Conservation (phyloP, 225 moss, liverwort and hornwort genomes). For the Bryum argenteum region DNA sequence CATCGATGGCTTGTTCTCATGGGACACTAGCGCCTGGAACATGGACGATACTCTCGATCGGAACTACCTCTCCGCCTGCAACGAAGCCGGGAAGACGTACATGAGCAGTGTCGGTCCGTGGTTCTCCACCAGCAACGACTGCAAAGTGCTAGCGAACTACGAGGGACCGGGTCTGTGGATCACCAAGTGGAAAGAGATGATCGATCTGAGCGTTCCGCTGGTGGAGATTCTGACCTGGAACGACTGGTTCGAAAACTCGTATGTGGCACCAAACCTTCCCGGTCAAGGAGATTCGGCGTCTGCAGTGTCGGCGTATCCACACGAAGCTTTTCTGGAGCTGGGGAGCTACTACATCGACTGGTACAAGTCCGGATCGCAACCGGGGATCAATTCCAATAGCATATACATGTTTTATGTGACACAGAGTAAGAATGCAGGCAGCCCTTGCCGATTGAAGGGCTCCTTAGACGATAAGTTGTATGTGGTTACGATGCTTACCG, state of each 20-base stretch:
- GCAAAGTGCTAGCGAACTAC: constrained; percentile 14
- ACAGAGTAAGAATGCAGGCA: background rate
- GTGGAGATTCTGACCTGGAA: constrained; percentile 38
- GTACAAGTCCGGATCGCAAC: constrained; percentile 26
- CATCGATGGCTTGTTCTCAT: constrained; percentile 33
- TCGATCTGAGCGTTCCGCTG: background rate
- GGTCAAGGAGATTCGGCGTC: constrained; percentile 1
- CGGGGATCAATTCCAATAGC: background rate
- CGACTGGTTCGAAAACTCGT: constrained; percentile 36
- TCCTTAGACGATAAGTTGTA: background rate
- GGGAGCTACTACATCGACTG: constrained; percentile 30
- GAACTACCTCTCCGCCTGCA: constrained; percentile 2
- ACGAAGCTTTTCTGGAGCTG: constrained; percentile 30
- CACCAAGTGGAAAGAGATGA: constrained; percentile 9
- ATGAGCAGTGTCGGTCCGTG: constrained; percentile 30
- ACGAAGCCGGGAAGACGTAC: constrained; percentile 20
- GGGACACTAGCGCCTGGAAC: constrained; percentile 42
- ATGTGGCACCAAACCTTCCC: constrained; percentile 15
- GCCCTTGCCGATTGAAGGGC: background rate
- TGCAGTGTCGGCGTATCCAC: background rate
- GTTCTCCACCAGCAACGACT: constrained; percentile 22
- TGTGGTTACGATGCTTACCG: background rate
- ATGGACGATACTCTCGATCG: background rate
- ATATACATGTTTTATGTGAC: constrained; percentile 39
- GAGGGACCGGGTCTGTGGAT: constrained; percentile 31